Conservation (phyloP, 169 alveolate genomes). For the Theileria parva region DNA sequence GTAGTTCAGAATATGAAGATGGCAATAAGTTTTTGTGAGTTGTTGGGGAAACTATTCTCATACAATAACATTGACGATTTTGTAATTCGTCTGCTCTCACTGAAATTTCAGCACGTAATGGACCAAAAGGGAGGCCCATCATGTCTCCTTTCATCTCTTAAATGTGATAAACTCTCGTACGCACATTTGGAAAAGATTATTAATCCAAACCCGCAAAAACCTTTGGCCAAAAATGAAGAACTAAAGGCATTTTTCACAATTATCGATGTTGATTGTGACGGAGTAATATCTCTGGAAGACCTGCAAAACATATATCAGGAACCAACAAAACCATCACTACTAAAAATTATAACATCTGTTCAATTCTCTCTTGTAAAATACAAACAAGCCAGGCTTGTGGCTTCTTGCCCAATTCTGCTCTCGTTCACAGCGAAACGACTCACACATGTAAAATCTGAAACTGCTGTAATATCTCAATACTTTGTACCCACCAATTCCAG, state of each 20-base stretch:
- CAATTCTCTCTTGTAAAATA: conserved; percentile 18
- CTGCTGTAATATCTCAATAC: conserved; percentile 8
- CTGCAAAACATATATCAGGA: conserved; percentile 50
- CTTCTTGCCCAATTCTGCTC: conserved; percentile 27
- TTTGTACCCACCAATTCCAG: neutral
- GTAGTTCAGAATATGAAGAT: conserved; percentile 55
- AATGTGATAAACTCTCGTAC: conserved; percentile 29
- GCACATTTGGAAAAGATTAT: conserved; percentile 22
- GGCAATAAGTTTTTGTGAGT: conserved; percentile 22
- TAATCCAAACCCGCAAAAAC: conserved; percentile 41
- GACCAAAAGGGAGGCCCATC: conserved; percentile 60
- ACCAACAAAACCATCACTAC: conserved; percentile 28
- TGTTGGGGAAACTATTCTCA: conserved; percentile 28
- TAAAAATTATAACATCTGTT: conserved; percentile 24
- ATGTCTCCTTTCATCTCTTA: conserved; percentile 35
- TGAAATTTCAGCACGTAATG: conserved; percentile 35
- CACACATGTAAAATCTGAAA: conserved; percentile 17
- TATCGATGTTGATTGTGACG: conserved; percentile 54
- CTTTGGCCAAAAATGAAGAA: conserved; percentile 43
- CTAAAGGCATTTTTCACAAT: conserved; percentile 36
- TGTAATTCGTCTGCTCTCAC: conserved; percentile 39
- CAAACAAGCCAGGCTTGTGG: conserved; percentile 44
- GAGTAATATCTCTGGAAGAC: conserved; percentile 46
- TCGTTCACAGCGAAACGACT: conserved; percentile 57
- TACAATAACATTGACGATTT: conserved; percentile 19